Evolutionary conservation across 768 basidiomycete genomes (phyloP).

Genomic region (Suillus bovinus): DNA sequence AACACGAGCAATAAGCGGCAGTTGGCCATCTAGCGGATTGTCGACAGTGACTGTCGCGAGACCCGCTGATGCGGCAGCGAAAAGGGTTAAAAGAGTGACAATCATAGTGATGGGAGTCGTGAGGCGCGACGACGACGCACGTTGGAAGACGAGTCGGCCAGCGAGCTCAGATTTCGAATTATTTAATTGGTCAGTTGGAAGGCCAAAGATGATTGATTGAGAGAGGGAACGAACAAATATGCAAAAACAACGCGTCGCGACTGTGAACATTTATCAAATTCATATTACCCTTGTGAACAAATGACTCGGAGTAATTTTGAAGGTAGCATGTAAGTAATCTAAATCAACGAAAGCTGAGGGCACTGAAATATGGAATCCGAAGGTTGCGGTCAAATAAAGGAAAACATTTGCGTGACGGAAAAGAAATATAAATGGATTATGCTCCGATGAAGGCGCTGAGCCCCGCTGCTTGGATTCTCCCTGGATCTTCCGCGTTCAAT

Average conservation of each 20-base stretch:
- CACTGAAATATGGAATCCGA: constrained; percentile 6
- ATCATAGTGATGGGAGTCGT: constrained; percentile 64
- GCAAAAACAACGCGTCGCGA: constrained; percentile 21
- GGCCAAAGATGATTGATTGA: constrained; percentile 10
- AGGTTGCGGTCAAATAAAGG: not conserved
- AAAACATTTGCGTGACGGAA: constrained; percentile 5
- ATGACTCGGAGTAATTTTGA: constrained; percentile 6
- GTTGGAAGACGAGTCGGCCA: constrained; percentile 52
- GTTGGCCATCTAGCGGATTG: constrained; percentile 69
- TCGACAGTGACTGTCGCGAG: constrained; percentile 51
- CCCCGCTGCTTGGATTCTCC: constrained; percentile 80
- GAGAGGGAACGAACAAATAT: constrained; percentile 13
- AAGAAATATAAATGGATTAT: constrained; percentile 23
- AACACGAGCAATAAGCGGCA: constrained; percentile 75
- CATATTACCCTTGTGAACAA: constrained; percentile 10
- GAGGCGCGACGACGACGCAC: constrained; percentile 40
- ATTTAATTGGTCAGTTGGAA: not conserved
- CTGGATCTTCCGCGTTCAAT: constrained; percentile 74
- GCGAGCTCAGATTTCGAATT: constrained; percentile 46
- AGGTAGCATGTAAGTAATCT: constrained; percentile 21
- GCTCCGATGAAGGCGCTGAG: constrained; percentile 50
- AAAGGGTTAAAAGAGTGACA: constrained; percentile 55
- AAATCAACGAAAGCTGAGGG: constrained; percentile 14
- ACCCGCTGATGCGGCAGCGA: constrained; percentile 39
- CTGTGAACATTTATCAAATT: constrained; percentile 21